Evolutionary conservation across 495 filamentous ascomycete species (phyloP).

Genomic region (Talaromyces stipitatus): DNA sequence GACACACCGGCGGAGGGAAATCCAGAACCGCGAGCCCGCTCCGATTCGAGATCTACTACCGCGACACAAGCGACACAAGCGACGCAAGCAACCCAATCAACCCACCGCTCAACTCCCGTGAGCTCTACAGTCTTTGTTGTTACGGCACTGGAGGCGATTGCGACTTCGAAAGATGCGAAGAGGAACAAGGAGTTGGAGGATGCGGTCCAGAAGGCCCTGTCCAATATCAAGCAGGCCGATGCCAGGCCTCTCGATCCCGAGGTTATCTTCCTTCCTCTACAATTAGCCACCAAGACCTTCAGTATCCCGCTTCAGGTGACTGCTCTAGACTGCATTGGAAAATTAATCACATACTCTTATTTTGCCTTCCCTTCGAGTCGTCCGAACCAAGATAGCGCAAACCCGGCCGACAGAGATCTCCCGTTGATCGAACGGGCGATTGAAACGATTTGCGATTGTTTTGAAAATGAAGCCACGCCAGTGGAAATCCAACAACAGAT

Average conservation of each 20-base stretch:
- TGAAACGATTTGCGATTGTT: constrained; percentile 98
- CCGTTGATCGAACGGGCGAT: constrained; percentile 95
- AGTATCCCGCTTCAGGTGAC: constrained; percentile 80
- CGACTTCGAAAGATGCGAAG: constrained; percentile 76
- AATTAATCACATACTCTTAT: constrained; percentile 96
- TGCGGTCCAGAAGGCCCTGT: constrained; percentile 69
- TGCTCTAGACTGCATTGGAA: constrained; percentile 95
- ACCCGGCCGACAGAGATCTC: constrained; percentile 36
- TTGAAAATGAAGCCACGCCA: constrained; percentile 88
- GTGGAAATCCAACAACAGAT: constrained; percentile 94
- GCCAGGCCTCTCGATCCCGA: constrained; percentile 70
- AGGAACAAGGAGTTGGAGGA: constrained; percentile 74
- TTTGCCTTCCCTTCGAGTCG: constrained; percentile 68
- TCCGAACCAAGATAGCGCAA: constrained; percentile 29
- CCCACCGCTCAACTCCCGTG: constrained; percentile 52
- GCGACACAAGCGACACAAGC: constrained; percentile 45
- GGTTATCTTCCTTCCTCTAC: constrained; percentile 82
- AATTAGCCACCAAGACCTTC: constrained; percentile 75
- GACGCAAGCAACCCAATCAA: constrained; percentile 46
- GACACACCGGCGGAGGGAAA: neutral
- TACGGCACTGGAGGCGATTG: constrained; percentile 84
- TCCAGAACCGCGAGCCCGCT: constrained; percentile 33
- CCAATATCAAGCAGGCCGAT: constrained; percentile 71
- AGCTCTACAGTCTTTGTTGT: constrained; percentile 94
- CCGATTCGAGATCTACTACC: constrained; percentile 53